phyloP scores from a whole-genome alignment of 176 grass and related monocot genomes.

The Oryza brachyantha region DNA sequence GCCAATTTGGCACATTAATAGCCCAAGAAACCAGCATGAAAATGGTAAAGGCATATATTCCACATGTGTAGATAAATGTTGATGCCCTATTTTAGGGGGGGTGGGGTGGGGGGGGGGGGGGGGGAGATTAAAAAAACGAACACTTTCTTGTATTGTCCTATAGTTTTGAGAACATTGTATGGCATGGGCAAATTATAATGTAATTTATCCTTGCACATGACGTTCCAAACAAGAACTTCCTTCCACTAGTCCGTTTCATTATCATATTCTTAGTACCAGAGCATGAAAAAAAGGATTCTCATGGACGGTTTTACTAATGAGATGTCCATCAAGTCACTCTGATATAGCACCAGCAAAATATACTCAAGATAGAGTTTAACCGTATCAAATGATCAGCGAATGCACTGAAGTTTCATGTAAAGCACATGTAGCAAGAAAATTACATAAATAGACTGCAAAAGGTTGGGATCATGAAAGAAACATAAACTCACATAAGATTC shows the following conservation, averaged over 20 bases:
- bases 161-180: neutral
- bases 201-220: neutral
- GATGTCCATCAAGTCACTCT: conserved; percentile 18
- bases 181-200: neutral
- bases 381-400: conserved; percentile 1
- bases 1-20: conserved; percentile 5
- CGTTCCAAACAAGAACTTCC: no score
- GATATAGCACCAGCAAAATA: neutral
- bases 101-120: no score
- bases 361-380: neutral
- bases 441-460: conserved; percentile 26
- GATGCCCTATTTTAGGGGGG: neutral
- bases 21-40: neutral
- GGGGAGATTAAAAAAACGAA: no score
- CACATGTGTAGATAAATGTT: neutral
- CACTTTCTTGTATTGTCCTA: neutral
- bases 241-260: neutral
- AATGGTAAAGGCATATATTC: neutral
- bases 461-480: conserved; percentile 20
- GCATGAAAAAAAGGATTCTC: neutral
- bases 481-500: conserved; percentile 58
- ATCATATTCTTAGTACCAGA: neutral
- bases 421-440: conserved; percentile 21
- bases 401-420: conserved; percentile 8
- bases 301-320: neutral